Evolutionary conservation across 306 rosid species (phyloP), one percentile per base, ranked within the genome.

Genomic region (Notholithocarpus densiflorus): DNA sequence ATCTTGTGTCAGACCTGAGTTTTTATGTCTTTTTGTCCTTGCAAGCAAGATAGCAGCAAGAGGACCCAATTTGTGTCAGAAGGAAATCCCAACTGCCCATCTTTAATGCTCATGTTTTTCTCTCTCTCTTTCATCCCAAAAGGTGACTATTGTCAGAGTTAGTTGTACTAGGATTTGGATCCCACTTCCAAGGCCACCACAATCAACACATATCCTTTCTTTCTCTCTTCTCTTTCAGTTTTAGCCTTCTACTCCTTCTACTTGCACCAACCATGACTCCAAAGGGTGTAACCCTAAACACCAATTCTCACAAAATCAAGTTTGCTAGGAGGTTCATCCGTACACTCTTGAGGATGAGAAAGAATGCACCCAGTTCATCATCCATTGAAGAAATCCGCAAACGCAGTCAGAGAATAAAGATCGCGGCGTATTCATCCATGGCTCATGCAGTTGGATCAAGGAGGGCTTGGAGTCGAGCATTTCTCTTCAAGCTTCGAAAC

Each of bases 381-480:
- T 76, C 61, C 11, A 0, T 71, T 1, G 75, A 56, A 1, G 74
- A 81, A 52, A 74, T 77, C 68, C 77, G 34, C 10, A 75, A 64
- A 0, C 55, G 73, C 7, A 75, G 80, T n/a, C 71, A 45, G 56
- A 80, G 78, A 72, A 87, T 87, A 26, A 82, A 84, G 82, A 15
- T 73, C 61, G 84, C 79, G 1, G 86, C 88, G 1, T 82, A 84
- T 70, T 73, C 74, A 0, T 82, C 88, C 72, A 87, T 87, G 88
- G 90, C 90, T 21, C 76, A 64, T 15, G 79, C 74, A 2, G 88
- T 77, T 0, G 90, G 90, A 75, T 76, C 86, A 10, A 75, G 77
- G 66, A 56, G 65, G 65, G 84, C 78, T 3, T 87, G 90, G 90
- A 76, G 84, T 45, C 82, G 86, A 57, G 88, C 88, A 43, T 24